Conservation (phyloP, 139 green algal species). For the Raphidocelis subcapitata region DNA sequence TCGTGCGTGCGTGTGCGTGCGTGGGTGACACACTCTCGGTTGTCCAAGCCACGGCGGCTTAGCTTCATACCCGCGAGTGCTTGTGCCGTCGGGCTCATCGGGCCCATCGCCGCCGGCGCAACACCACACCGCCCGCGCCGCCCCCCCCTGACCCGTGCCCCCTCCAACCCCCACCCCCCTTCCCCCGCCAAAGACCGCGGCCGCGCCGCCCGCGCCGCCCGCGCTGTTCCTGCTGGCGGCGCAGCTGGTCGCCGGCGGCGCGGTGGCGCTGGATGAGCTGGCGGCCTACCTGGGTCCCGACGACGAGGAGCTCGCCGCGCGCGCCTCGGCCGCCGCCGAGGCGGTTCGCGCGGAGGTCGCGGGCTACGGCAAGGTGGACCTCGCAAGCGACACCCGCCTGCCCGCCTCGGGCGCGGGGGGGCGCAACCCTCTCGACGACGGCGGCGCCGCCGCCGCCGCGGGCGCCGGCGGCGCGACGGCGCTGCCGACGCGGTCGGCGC, state of each 20-base stretch:
- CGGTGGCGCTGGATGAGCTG: slow-evolving; percentile 59
- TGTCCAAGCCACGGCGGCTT: too few species aligned
- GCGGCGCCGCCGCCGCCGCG: neutral
- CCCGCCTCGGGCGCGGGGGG: neutral
- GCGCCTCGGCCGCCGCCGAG: slow-evolving; percentile 22
- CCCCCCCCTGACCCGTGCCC: too few species aligned
- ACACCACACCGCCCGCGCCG: neutral
- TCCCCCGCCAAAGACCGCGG: slow-evolving; percentile 18
- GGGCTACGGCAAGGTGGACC: slow-evolving; percentile 63
- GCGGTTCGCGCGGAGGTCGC: slow-evolving; percentile 40
- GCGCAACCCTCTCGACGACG: neutral
- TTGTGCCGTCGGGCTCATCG: too few species aligned
- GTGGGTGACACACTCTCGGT: too few species aligned
- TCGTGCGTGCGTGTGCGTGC: neutral
- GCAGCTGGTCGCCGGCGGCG: slow-evolving; percentile 32
- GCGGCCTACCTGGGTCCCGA: slow-evolving; percentile 59
- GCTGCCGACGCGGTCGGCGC: neutral
- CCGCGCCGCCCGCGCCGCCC: slow-evolving; percentile 4
- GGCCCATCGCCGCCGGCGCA: neutral
- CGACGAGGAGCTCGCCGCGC: slow-evolving; percentile 45
- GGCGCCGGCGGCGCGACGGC: neutral
- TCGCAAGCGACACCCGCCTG: too few species aligned
- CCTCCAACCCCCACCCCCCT: neutral
- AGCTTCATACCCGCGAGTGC: too few species aligned
- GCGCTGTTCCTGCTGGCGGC: slow-evolving; percentile 47